A percentile compares a stretch with the other conserved stretches of the same genome.
phyloP scores from a whole-genome alignment of 2,329 filamentous ascomycete genomes.

The Intubia oerlemansii region DNA sequence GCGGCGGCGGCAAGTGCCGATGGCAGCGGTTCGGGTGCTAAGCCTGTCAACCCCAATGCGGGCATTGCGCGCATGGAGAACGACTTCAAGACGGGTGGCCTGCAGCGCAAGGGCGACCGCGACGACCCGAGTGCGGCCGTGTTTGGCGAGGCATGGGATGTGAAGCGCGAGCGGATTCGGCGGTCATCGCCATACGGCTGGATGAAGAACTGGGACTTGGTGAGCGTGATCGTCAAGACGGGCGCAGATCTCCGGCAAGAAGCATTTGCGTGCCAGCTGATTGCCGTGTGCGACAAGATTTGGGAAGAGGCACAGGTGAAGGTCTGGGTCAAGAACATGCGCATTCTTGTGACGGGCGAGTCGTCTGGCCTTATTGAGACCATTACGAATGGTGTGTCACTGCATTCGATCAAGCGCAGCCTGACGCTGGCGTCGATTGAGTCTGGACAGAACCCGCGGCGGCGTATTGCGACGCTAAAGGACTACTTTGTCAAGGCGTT shows the following conservation, averaged over 20 bases:
- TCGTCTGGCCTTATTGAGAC: conserved; percentile 72
- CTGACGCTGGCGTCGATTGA: conserved; percentile 57
- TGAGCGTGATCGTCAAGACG: conserved; percentile 77
- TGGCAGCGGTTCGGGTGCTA: conserved; percentile 17
- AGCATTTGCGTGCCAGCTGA: conserved; percentile 71
- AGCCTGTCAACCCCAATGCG: conserved; percentile 49
- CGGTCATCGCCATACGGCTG: conserved; percentile 69
- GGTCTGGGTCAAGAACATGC: conserved; percentile 81
- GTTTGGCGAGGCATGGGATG: conserved; percentile 70
- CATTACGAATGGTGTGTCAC: conserved; percentile 72
- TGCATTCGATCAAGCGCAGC: conserved; percentile 67
- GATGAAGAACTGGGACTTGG: conserved; percentile 78
- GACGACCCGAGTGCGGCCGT: conserved; percentile 73
- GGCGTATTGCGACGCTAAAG: conserved; percentile 57
- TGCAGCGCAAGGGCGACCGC: conserved; percentile 60
- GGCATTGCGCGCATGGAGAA: conserved; percentile 76
- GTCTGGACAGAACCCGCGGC: conserved; percentile 48
- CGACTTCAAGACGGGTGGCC: conserved; percentile 67
- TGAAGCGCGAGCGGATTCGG: conserved; percentile 66
- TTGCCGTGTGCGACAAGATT: conserved; percentile 61
- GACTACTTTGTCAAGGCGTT: conserved; percentile 72
- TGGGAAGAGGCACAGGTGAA: conserved; percentile 54
- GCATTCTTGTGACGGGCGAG: conserved; percentile 68
- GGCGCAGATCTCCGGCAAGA: conserved; percentile 67
- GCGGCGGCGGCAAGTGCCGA: conserved; percentile 20